phyloP scores from a whole-genome alignment of 495 filamentous ascomycete genomes.

The Penicillium mononematosum region DNA sequence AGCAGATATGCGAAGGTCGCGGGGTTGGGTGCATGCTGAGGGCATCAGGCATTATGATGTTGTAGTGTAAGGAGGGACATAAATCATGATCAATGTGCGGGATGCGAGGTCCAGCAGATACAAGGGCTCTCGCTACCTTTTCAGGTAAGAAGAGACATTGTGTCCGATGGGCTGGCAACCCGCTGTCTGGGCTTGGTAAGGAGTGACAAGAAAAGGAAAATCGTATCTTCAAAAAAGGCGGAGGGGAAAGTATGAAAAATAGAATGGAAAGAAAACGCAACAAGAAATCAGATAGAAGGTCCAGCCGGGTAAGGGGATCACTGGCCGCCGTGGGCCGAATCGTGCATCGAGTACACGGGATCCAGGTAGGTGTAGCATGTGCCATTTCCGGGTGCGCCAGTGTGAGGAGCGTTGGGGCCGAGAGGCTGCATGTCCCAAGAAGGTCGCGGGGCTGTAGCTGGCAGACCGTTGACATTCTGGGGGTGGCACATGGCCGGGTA shows the following conservation, averaged over 20 bases:
- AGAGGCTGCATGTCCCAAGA: constrained; percentile 41
- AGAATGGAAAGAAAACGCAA: constrained; percentile 21
- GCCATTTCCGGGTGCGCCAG: constrained; percentile 19
- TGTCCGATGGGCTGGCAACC: not conserved
- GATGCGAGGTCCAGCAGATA: not conserved
- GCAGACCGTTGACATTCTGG: constrained; percentile 24
- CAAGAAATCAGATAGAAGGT: constrained; percentile 18
- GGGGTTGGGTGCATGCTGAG: constrained; percentile 18
- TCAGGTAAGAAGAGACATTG: not conserved
- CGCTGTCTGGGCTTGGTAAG: constrained; percentile 40
- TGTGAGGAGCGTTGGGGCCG: constrained; percentile 19
- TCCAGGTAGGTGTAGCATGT: constrained; percentile 40
- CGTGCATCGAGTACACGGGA: constrained; percentile 38
- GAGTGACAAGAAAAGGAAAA: constrained; percentile 41
- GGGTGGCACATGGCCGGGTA: constrained; percentile 42
- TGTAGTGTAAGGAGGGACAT: constrained; percentile 42
- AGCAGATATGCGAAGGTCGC: constrained; percentile 16
- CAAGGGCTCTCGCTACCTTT: not conserved
- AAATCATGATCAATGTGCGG: constrained; percentile 34
- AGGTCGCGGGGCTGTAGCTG: constrained; percentile 27
- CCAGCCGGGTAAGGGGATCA: constrained; percentile 18
- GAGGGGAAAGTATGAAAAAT: constrained; percentile 30
- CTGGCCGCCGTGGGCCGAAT: constrained; percentile 24
- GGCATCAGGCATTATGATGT: constrained; percentile 39
- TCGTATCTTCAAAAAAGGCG: constrained; percentile 32